Conservation (phyloP, 2,329 filamentous ascomycete species). For the Exophiala aquamarina region DNA sequence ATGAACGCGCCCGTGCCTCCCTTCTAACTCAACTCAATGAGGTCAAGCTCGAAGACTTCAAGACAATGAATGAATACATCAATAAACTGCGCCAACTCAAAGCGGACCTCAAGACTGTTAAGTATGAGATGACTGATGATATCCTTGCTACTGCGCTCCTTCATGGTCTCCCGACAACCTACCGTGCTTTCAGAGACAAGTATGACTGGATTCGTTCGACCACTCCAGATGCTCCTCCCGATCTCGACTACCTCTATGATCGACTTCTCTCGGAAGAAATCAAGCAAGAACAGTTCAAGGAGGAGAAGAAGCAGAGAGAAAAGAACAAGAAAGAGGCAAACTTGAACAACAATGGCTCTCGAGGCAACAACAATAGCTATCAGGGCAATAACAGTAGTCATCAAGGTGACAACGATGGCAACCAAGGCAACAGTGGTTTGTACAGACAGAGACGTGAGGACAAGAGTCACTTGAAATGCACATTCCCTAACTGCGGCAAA, state of each 20-base stretch:
- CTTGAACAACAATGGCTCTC: background rate
- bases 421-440: background rate
- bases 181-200: constrained; percentile 1
- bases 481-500: background rate
- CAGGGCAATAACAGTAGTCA: background rate
- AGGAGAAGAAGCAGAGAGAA: constrained; percentile 2
- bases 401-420: background rate
- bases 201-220: constrained; percentile 2
- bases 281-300: background rate
- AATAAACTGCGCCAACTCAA: constrained; percentile 7
- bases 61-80: constrained; percentile 2
- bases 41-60: constrained; percentile 3
- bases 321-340: background rate
- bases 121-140: background rate
- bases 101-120: constrained; percentile 4
- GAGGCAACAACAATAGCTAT: background rate
- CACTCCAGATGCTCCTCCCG: background rate
- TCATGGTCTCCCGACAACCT: background rate
- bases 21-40: background rate
- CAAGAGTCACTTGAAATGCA: background rate
- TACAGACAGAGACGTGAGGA: no score
- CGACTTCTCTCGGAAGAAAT: constrained; percentile 2
- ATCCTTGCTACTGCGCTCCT: background rate
- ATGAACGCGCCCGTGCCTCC: background rate
- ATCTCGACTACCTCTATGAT: constrained; percentile 3